Evolutionary conservation across 2,329 filamentous ascomycete species (phyloP).

Genomic region (Hymenoscyphus fructigenus): DNA sequence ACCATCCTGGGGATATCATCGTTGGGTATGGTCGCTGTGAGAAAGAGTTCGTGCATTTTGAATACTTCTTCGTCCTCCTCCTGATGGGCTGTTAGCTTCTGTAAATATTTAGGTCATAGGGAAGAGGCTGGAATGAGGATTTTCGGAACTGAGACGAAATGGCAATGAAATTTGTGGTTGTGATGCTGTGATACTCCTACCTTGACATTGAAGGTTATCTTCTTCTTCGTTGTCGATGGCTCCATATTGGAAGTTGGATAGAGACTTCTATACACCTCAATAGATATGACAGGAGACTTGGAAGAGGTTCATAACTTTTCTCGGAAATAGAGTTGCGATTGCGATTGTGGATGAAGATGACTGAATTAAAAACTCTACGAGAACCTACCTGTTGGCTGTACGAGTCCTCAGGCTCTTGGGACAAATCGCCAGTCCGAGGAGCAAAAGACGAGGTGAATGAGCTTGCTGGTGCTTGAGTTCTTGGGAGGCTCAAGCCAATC

Average conservation of each 20-base stretch:
- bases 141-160: neutral
- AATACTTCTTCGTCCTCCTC: neutral
- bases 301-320: neutral
- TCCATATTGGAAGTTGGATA: neutral
- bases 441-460: neutral
- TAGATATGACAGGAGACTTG: neutral
- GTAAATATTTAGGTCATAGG: neutral
- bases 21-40: constrained; percentile 53
- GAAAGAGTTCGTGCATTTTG: constrained; percentile 59
- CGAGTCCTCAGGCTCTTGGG: neutral
- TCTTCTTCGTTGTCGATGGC: neutral
- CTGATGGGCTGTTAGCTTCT: neutral
- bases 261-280: neutral
- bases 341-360: neutral
- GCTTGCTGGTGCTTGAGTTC: neutral
- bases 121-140: neutral
- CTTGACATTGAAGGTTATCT: neutral
- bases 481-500: no score
- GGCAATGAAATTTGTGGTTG: neutral
- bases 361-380: neutral
- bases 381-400: neutral
- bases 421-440: neutral
- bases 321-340: neutral
- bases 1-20: constrained; percentile 50
- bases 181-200: neutral